phyloP scores from a whole-genome alignment of 345 rosid species.

The Turritis glabra region DNA sequence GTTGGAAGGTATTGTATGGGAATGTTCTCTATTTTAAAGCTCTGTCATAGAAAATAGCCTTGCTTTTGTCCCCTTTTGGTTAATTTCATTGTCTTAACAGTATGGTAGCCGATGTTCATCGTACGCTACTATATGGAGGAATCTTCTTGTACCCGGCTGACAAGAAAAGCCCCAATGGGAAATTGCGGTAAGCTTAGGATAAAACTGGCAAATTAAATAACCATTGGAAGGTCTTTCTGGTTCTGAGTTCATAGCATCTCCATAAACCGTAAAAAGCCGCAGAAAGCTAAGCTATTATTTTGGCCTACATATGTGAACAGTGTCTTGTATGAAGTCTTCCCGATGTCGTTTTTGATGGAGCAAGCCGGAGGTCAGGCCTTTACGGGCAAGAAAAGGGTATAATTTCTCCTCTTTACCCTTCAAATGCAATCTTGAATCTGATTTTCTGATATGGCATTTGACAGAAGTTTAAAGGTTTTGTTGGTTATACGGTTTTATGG shows the following conservation, averaged over 20 bases:
- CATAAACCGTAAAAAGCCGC: not conserved
- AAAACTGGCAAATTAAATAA: not conserved
- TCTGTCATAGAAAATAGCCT: not conserved
- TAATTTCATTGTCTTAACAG: conserved; percentile 40
- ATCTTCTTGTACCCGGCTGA: conserved; percentile 95
- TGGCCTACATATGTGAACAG: conserved; percentile 38
- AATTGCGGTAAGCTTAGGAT: conserved; percentile 69
- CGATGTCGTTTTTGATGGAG: conserved; percentile 97
- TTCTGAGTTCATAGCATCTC: not conserved
- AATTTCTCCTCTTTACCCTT: not conserved
- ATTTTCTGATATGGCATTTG: not conserved
- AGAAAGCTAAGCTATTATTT: not conserved
- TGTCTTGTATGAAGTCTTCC: conserved; percentile 95
- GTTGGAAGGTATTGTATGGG: conserved; percentile 70
- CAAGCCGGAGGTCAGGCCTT: conserved; percentile 98
- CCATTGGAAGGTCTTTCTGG: not conserved
- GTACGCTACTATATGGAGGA: conserved; percentile 94
- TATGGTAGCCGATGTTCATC: conserved; percentile 99
- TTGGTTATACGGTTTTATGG: not conserved
- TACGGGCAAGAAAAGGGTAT: conserved; percentile 83
- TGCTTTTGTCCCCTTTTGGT: not conserved
- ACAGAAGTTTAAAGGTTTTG: not conserved
- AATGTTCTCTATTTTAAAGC: conserved; percentile 4
- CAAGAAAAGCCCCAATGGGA: conserved; percentile 91
- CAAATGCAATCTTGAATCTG: not conserved